These are phyloP conservation scores for Trypanosoma conorhini DNA, from an alignment of 208 protist species.

Conservation along the genomic window DNA sequence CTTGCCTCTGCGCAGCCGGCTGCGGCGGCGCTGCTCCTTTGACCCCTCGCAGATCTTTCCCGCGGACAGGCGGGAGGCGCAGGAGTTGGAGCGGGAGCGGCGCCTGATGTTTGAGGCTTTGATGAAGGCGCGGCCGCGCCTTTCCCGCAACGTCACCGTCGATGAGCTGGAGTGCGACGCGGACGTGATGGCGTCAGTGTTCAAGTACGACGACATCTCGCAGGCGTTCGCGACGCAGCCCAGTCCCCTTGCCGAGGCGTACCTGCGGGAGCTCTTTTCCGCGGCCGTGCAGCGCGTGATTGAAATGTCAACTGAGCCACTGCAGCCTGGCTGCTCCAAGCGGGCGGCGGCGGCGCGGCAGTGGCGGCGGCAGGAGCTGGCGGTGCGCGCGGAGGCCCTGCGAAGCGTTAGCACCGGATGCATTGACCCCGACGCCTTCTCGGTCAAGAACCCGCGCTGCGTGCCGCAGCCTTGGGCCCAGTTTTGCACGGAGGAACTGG, in stretches of 20 bases:
- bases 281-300: constrained; percentile 15
- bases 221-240: constrained; percentile 9
- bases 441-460: constrained; percentile 45
- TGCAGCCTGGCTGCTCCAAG: background rate
- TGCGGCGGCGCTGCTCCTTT: constrained; percentile 18
- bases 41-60: constrained; percentile 7
- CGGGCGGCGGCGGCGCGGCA: constrained; percentile 9
- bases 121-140: constrained; percentile 2
- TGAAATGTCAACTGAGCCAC: constrained; percentile 12
- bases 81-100: constrained; percentile 28
- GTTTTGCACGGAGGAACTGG: constrained; percentile 52
- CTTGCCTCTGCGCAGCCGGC: background rate
- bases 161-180: constrained; percentile 42
- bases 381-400: background rate
- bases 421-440: background rate
- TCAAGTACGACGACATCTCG: constrained; percentile 37
- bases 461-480: constrained; percentile 68
- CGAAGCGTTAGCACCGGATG: background rate
- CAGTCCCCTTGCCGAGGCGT: constrained; percentile 9
- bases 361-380: constrained; percentile 8
- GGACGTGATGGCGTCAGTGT: constrained; percentile 37
- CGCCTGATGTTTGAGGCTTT: constrained; percentile 26
- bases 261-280: constrained; percentile 10
- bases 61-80: constrained; percentile 21
- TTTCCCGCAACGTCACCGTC: constrained; percentile 29